A percentile compares a stretch with the other conserved stretches of the same genome.
These are phyloP conservation scores for Lactarius akahatsu DNA, from an alignment of 768 basidiomycete species.

Conservation along the genomic window DNA sequence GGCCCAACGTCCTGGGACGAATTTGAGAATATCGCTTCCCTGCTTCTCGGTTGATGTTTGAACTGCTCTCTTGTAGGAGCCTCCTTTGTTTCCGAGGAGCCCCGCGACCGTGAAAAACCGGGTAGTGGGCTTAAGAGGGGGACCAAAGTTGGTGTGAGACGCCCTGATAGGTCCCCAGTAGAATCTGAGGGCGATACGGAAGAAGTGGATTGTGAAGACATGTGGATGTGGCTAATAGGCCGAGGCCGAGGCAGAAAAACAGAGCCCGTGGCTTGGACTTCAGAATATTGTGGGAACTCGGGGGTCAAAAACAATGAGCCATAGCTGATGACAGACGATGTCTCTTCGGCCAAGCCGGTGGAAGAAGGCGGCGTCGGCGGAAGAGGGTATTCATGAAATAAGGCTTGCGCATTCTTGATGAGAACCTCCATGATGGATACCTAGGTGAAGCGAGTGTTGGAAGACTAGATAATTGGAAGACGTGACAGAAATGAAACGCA, in stretches of 20 bases:
- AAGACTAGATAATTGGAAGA: too few species aligned
- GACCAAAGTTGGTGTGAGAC: not conserved
- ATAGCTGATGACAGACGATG: conserved; percentile 54
- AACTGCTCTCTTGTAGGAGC: not conserved
- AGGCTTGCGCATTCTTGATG: conserved; percentile 61
- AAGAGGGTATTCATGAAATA: conserved; percentile 57
- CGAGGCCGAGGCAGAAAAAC: conserved; percentile 65
- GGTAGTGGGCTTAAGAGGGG: not conserved
- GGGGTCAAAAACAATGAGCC: conserved; percentile 73
- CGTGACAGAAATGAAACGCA: conserved; percentile 33
- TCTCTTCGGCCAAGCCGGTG: conserved; percentile 50
- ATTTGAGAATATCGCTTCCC: not conserved
- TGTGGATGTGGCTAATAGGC: conserved; percentile 74
- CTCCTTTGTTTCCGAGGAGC: not conserved
- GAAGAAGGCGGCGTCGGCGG: conserved; percentile 71
- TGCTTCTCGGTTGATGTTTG: not conserved
- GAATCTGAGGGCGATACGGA: conserved; percentile 9
- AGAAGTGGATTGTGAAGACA: conserved; percentile 51
- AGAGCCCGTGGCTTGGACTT: conserved; percentile 56
- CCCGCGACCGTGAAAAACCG: not conserved
- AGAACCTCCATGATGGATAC: conserved; percentile 83
- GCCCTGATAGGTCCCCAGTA: not conserved
- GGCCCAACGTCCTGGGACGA: not conserved
- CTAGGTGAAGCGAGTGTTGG: conserved; percentile 35
- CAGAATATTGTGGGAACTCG: conserved; percentile 37